Conservation (phyloP, 1,139 yeast species). For the Hansenula anomala region DNA sequence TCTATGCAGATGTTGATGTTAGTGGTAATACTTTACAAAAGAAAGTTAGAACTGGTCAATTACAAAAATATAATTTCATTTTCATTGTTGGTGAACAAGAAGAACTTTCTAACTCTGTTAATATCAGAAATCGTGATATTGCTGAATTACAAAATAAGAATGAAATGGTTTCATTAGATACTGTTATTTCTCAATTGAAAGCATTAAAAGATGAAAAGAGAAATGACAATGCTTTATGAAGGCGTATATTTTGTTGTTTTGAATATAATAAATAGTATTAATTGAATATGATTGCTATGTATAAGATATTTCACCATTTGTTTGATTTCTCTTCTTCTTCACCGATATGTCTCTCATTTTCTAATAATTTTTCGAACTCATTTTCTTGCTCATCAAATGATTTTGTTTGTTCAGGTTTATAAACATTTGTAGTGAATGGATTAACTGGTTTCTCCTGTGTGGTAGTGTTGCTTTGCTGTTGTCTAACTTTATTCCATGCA, state of each 20-base stretch:
- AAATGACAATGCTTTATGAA: constrained; percentile 45
- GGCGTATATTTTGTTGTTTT: neutral
- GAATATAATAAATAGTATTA: too few species aligned
- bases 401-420: too few species aligned
- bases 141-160: constrained; percentile 84
- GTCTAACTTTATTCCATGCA: constrained; percentile 17
- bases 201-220: constrained; percentile 65
- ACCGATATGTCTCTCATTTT: constrained; percentile 15
- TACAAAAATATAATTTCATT: constrained; percentile 87
- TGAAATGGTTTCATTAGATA: constrained; percentile 67
- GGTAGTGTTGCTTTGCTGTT: constrained; percentile 1
- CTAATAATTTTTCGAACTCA: constrained; percentile 20
- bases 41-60: constrained; percentile 95
- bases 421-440: constrained; percentile 12
- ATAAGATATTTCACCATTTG: constrained; percentile 11
- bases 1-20: constrained; percentile 88
- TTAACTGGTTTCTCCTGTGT: constrained; percentile 1
- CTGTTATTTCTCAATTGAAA: constrained; percentile 63
- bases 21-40: constrained; percentile 93
- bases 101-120: constrained; percentile 69
- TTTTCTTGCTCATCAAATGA: constrained; percentile 4
- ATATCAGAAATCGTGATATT: constrained; percentile 91
- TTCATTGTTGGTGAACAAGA: constrained; percentile 97
- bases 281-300: neutral
- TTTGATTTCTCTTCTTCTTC: constrained; percentile 12